Percentiles rank a stretch among this genome's conserved stretches.
Evolutionary conservation across 1,284 basidiomycete genomes (phyloP).

Genomic region (Mycosarcoma maydis): DNA sequence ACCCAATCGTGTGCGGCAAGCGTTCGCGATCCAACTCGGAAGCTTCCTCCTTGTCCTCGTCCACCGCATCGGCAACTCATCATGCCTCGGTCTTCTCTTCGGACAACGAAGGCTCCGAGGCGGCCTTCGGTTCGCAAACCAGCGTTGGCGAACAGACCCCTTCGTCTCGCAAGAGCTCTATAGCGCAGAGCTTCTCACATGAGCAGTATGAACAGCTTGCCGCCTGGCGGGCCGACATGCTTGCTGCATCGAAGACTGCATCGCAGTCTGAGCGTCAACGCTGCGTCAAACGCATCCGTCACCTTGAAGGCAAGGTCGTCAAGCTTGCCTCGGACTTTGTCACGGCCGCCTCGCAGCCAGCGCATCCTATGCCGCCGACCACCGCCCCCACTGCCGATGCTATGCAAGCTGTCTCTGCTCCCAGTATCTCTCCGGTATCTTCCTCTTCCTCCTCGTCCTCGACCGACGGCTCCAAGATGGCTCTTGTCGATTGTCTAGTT

Average conservation of each 20-base stretch:
- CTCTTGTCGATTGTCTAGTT: conserved; percentile 54
- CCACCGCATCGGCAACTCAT: conserved; percentile 32
- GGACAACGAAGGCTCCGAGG: conserved; percentile 22
- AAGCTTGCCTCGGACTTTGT: conserved; percentile 34
- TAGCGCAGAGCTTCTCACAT: conserved; percentile 8
- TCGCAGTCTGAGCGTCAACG: conserved; percentile 22
- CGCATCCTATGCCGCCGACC: conserved; percentile 8
- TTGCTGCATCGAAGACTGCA: conserved; percentile 11
- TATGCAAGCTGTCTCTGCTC: conserved; percentile 2
- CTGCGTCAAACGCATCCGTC: conserved; percentile 36
- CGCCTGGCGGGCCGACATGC: conserved; percentile 30
- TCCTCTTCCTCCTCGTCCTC: conserved; percentile 26
- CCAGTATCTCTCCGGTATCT: conserved; percentile 24
- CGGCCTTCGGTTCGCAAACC: conserved; percentile 32
- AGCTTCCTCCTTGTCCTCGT: conserved; percentile 36
- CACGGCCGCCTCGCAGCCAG: conserved; percentile 11
- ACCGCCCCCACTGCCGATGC: not conserved
- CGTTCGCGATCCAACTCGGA: conserved; percentile 45
- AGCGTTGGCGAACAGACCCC: conserved; percentile 33
- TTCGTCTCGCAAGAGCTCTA: conserved; percentile 38
- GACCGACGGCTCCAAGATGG: conserved; percentile 27
- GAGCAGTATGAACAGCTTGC: conserved; percentile 29
- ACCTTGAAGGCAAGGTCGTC: conserved; percentile 32
- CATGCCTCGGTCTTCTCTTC: conserved; percentile 48
- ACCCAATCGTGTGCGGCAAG: conserved; percentile 36